Evolutionary conservation across 2,329 filamentous ascomycete genomes (phyloP).

Genomic region (Ascochyta pisi): DNA sequence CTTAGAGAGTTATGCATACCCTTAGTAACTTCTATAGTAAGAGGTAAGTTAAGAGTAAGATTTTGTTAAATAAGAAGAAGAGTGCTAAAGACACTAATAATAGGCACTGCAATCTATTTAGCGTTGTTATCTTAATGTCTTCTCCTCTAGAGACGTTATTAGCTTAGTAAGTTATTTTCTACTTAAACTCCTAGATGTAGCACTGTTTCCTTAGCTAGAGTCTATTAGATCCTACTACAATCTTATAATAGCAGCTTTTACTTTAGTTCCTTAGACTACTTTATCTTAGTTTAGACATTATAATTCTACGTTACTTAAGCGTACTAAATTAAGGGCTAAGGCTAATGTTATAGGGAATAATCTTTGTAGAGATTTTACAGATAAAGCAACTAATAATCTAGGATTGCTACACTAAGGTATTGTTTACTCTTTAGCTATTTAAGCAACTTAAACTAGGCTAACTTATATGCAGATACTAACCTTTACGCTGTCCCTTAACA

Average conservation of each 20-base stretch:
- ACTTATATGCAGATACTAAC: not conserved
- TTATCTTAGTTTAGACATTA: not conserved
- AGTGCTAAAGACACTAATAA: not conserved
- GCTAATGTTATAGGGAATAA: not conserved
- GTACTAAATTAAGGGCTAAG: not conserved
- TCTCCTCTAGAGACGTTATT: slow-evolving; percentile 1
- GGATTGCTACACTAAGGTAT: not conserved
- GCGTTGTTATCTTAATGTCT: slow-evolving; percentile 1
- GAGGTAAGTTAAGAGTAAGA: not conserved
- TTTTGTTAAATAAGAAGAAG: not conserved
- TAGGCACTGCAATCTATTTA: slow-evolving; percentile 3
- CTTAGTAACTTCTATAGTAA: not conserved
- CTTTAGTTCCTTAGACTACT: not conserved
- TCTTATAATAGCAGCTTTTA: not conserved
- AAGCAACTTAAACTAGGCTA: not conserved
- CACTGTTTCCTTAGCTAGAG: not conserved
- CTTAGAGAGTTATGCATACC: slow-evolving; percentile 4
- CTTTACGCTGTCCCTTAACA: not conserved
- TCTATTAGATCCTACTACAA: slow-evolving; percentile 5
- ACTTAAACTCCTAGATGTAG: slow-evolving; percentile 3
- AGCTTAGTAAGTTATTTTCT: slow-evolving; percentile 3
- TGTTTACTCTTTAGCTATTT: not conserved
- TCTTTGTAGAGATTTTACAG: not conserved
- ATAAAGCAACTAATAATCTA: not conserved
- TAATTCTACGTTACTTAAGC: not conserved